Base-by-base conservation (phyloP, 1,284 basidiomycete species). In the Naganishia sp. region DNA sequence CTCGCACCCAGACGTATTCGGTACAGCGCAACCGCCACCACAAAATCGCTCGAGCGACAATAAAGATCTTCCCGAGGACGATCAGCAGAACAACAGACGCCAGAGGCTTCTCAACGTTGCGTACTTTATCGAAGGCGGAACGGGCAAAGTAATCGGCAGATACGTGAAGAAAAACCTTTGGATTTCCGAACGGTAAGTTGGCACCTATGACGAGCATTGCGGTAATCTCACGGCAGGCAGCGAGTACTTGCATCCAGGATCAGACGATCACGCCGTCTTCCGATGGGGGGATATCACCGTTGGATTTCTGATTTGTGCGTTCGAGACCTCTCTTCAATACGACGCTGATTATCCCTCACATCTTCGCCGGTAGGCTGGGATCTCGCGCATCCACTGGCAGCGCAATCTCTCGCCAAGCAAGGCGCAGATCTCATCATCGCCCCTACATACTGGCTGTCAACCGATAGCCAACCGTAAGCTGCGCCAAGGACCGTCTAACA, bases 101-200 rank as follows among this genome's bases (percentile, higher is more conserved):
- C 62, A 17, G 25, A 39, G 45, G 18, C 54, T 77, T 52, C 55
- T 69, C 31, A 79, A 79, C 63, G 76, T 73, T 7, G 78, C 78
- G 9, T 78, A 77, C 69, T 78, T 74, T 67, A 73, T 78, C 57
- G 74, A 79, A 65, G 72, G 70, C 11, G 64, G 55, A 41, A 68
- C 62, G 6, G 77, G 76, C 3, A 58, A 72, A 31, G 46, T 75
- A 4, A 31, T 70, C 3, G 75, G 75, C 0, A 56, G 71, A 39
- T 81, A 79, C 67, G 68, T 73, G 9, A 81, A 81, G 71, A 70
- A 69, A 49, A 80, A 79, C 67, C 68, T 81, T 3, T 81, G 79
- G 79, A 77, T 79, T 65, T 75, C 77, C 15, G 79, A 81, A 70
- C 67, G 77, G 77, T 78, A 43, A 56, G 75, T 51, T 39, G 31